Percentiles rank a stretch among this genome's conserved stretches.
Conservation (phyloP, 495 filamentous ascomycete genomes). For the Daldinia caldariorum region DNA sequence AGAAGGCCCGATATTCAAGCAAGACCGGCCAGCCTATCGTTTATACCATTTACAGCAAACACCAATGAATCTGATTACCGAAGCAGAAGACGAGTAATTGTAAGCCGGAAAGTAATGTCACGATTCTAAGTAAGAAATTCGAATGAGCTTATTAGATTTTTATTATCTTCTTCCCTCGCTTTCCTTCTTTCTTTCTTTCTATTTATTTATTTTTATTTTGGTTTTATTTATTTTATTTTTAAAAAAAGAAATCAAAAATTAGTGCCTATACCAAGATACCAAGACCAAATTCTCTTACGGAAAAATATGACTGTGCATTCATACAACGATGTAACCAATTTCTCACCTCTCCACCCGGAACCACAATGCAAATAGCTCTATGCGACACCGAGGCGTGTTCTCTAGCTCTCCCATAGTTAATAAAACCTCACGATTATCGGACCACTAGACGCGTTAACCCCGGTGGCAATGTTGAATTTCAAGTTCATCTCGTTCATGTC, state of each 20-base stretch:
- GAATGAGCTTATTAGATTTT: neutral
- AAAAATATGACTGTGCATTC: constrained; percentile 6
- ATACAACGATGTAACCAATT: constrained; percentile 2
- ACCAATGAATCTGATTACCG: neutral
- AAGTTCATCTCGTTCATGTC: neutral
- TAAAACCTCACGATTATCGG: constrained; percentile 1
- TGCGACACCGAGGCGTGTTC: neutral
- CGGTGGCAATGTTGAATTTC: neutral
- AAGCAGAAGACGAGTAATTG: neutral
- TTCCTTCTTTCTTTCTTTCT: neutral
- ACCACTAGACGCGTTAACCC: neutral
- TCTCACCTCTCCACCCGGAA: constrained; percentile 3
- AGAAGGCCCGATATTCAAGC: neutral
- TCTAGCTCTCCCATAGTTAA: constrained; percentile 1
- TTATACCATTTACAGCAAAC: neutral
- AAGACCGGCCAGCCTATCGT: constrained; percentile 10
- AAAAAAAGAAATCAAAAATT: too few relatives aligned
- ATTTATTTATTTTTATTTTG: neutral
- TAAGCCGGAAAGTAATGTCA: neutral
- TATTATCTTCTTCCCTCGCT: neutral
- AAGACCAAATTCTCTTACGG: neutral
- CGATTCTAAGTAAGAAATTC: neutral
- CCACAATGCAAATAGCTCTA: neutral
- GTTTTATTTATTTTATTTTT: too few relatives aligned
- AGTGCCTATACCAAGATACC: neutral